phyloP scores from a whole-genome alignment of 1,139 yeast genomes.

The Geotrichum bryndzae region DNA sequence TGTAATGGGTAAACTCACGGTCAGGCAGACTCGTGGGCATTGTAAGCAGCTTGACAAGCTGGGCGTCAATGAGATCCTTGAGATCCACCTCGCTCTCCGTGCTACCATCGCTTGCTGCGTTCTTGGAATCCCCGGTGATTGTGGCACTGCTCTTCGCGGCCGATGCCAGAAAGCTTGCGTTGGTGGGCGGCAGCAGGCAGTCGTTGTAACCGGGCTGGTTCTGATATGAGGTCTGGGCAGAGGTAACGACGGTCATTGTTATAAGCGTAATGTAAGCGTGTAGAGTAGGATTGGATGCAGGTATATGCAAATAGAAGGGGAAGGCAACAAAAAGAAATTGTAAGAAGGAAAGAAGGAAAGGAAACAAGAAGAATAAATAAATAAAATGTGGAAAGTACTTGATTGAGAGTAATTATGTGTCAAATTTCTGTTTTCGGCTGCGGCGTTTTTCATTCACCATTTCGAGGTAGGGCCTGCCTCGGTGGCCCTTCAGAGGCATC shows the following conservation, averaged over 20 bases:
- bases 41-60: slow-evolving; percentile 19
- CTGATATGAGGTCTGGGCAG: slow-evolving; percentile 31
- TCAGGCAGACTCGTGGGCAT: slow-evolving; percentile 30
- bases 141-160: slow-evolving; percentile 11
- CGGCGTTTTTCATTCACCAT: not conserved
- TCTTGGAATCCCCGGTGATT: not conserved
- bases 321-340: not conserved
- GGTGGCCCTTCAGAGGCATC: too few relatives aligned
- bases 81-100: slow-evolving; percentile 6
- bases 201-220: slow-evolving; percentile 39
- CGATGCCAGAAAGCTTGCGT: not conserved
- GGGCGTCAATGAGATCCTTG: not conserved
- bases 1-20: slow-evolving; percentile 39
- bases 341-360: not conserved
- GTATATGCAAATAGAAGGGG: not conserved
- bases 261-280: not conserved
- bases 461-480: too few relatives aligned
- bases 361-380: not conserved
- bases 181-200: slow-evolving; percentile 29
- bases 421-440: not conserved
- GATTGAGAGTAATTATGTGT: not conserved
- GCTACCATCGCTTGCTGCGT: slow-evolving; percentile 5
- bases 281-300: not conserved
- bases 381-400: not conserved
- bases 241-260: slow-evolving; percentile 20